Conservation (phyloP, 1,284 basidiomycete species). For the Microbotryum violaceum region DNA sequence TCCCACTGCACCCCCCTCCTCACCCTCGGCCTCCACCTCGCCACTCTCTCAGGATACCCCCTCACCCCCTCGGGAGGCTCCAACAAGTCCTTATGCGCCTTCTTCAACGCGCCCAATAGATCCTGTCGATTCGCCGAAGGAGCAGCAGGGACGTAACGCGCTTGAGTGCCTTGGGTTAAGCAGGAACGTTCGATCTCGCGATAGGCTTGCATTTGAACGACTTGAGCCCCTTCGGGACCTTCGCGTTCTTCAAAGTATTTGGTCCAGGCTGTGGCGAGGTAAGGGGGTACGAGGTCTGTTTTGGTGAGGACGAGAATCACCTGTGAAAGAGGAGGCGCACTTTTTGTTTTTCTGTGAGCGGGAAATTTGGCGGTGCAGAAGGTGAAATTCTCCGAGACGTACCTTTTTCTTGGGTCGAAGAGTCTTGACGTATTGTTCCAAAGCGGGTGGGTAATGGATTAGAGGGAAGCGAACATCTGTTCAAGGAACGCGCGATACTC, state of each 20-base stretch:
- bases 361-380: too few relatives aligned
- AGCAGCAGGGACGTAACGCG: conserved; percentile 51
- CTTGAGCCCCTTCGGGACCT: conserved; percentile 37
- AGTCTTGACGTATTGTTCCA: conserved; percentile 46
- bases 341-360: too few relatives aligned
- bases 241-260: conserved; percentile 49
- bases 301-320: conserved; percentile 77
- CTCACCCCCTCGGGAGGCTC: conserved; percentile 58
- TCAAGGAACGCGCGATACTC: neutral
- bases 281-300: conserved; percentile 60
- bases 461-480: conserved; percentile 71
- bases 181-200: conserved; percentile 45
- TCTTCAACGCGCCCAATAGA: conserved; percentile 60
- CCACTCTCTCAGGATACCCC: conserved; percentile 51
- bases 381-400: too few relatives aligned
- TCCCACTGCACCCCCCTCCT: conserved; percentile 65
- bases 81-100: conserved; percentile 60
- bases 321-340: conserved; percentile 40
- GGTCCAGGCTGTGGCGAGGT: conserved; percentile 58
- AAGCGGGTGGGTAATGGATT: conserved; percentile 50
- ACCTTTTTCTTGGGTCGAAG: conserved; percentile 23
- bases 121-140: conserved; percentile 48
- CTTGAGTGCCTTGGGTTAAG: conserved; percentile 35
- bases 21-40: conserved; percentile 59
- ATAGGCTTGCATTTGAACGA: conserved; percentile 70